These are phyloP conservation scores for Solanum ossicruentum DNA, from an alignment of 257 asterid genomes.

Conservation along the genomic window DNA sequence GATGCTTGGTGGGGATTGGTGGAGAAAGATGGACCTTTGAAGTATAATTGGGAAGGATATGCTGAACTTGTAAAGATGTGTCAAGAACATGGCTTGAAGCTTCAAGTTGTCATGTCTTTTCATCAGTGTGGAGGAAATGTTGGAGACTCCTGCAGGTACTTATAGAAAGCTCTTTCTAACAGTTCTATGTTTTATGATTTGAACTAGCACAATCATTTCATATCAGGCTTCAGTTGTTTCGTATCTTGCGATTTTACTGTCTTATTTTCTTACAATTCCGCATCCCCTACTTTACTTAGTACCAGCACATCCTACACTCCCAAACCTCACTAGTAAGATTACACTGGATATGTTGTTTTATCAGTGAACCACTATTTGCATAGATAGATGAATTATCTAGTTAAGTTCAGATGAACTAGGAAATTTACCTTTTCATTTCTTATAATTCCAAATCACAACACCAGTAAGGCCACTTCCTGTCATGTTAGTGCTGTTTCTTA, in stretches of 20 bases:
- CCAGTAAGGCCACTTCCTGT: not conserved
- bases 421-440: not conserved
- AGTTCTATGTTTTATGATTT: not conserved
- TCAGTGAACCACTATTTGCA: not conserved
- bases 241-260: not conserved
- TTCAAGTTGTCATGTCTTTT: slow-evolving; percentile 87
- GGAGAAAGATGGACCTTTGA: slow-evolving; percentile 79
- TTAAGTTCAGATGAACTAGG: not conserved
- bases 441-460: not conserved
- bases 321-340: not conserved
- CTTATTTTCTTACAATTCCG: not conserved
- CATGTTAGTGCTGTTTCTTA: not conserved
- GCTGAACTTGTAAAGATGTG: slow-evolving; percentile 68
- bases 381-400: not conserved
- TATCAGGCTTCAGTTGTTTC: not conserved
- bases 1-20: slow-evolving; percentile 98
- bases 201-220: not conserved
- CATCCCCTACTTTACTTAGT: not conserved
- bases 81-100: slow-evolving; percentile 60
- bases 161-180: not conserved
- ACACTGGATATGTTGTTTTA: not conserved
- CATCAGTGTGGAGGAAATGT: slow-evolving; percentile 96
- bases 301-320: not conserved
- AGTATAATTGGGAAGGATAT: slow-evolving; percentile 91
- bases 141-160: slow-evolving; percentile 88